Evolutionary conservation across 495 filamentous ascomycete genomes (phyloP).

Genomic region (Penicillium chermesinum): DNA sequence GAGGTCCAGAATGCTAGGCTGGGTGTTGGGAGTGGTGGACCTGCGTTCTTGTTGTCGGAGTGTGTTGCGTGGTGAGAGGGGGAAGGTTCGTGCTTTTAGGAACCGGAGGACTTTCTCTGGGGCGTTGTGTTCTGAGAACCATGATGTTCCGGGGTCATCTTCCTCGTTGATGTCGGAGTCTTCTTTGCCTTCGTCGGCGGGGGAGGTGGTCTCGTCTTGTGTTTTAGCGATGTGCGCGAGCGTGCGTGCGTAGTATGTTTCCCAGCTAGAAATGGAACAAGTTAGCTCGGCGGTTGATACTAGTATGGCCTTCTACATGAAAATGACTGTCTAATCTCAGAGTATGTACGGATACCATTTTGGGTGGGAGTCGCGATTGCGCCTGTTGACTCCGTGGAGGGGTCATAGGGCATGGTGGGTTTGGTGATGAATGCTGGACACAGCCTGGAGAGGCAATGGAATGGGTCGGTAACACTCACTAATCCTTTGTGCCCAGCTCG

Average conservation of each 20-base stretch:
- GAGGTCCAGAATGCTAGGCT: constrained; percentile 60
- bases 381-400: constrained; percentile 10
- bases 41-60: no score
- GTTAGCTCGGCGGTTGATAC: constrained; percentile 4
- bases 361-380: no score
- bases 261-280: constrained; percentile 29
- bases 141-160: constrained; percentile 46
- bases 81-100: constrained; percentile 34
- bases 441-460: background rate
- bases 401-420: constrained; percentile 1
- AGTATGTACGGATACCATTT: no score
- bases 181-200: constrained; percentile 5
- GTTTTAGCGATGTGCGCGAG: constrained; percentile 32
- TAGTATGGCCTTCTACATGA: no score
- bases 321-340: no score
- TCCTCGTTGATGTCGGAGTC: constrained; percentile 32
- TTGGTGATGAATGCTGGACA: background rate
- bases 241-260: constrained; percentile 43
- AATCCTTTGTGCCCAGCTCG: constrained; percentile 51
- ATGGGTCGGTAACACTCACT: constrained; percentile 31
- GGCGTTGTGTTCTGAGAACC: constrained; percentile 50
- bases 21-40: no score
- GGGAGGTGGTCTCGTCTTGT: constrained; percentile 5
- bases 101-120: constrained; percentile 45
- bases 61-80: constrained; percentile 30